Percentiles rank a stretch among this genome's conserved stretches.
Evolutionary conservation across 805 yeast species (phyloP).

Genomic region (Teunomyces cretensis): DNA sequence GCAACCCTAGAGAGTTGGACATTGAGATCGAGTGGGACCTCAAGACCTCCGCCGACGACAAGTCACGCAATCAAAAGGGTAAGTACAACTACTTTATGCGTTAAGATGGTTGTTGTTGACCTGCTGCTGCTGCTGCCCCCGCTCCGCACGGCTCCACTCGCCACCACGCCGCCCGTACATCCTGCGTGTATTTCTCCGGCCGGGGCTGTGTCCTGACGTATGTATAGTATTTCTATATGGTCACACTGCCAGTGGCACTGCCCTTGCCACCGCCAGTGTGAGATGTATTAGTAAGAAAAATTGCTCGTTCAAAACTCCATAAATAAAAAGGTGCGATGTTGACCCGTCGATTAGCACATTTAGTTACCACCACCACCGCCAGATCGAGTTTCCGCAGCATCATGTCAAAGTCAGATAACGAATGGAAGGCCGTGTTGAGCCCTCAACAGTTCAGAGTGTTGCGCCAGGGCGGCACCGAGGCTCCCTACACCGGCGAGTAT

Average conservation of each 20-base stretch:
- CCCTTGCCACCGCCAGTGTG: neutral
- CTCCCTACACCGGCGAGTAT: constrained; percentile 65
- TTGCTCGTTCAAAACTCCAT: neutral
- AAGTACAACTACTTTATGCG: constrained; percentile 72
- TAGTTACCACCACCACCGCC: neutral
- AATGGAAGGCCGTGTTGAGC: constrained; percentile 78
- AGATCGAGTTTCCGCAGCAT: neutral
- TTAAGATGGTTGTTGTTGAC: constrained; percentile 25
- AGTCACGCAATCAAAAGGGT: constrained; percentile 56
- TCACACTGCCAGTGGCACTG: neutral
- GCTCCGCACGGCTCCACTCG: neutral
- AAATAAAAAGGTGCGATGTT: neutral
- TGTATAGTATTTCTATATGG: neutral
- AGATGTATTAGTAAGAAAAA: neutral
- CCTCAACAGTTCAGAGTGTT: constrained; percentile 79
- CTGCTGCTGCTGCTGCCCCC: neutral
- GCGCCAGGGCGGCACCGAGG: constrained; percentile 72
- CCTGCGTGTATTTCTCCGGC: neutral
- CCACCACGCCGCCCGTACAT: neutral
- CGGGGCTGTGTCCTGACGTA: neutral
- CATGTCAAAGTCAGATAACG: constrained; percentile 46
- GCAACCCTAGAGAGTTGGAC: constrained; percentile 88
- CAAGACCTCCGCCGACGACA: constrained; percentile 42
- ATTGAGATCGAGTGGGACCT: constrained; percentile 65
- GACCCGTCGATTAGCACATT: neutral